Base-by-base conservation (phyloP, 2,329 filamentous ascomycete genomes). In the Alternaria angustiovoidea region DNA sequence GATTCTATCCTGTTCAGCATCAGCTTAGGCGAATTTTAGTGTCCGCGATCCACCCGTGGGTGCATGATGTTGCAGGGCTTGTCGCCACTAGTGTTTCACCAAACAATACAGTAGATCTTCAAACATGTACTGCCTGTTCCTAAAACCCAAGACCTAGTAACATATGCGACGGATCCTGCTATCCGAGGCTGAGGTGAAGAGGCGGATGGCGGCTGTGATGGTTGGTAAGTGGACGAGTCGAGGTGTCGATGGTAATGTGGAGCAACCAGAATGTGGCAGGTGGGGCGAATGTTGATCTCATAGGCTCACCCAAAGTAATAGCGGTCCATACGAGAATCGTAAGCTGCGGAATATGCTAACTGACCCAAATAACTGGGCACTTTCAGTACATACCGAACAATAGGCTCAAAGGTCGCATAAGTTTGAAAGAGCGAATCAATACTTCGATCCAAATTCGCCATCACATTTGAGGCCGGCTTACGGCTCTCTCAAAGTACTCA, bases 51-150 rank as follows among this genome's bases (percentile, higher is more conserved):
- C 42, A 30, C 53, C 43, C 42, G 32, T 20, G 18, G 20, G 16
- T 46, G 12, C 38, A 36, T 36, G 28, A 54, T 63, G 66, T 67
- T 59, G 66, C 24, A 64, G 68, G 52, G 30, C 56, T 47, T 55
- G 66, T 66, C 62, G 59, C 66, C 51, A 36, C 64, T 64, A 69
- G 66, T 51, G 68, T 70, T 70, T 70, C 68, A 70, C 63, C 56
- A 67, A 66, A 66, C 65, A 57, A 62, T 55, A 57, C 48, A 46
- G 53, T 38, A 60, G 59, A 67, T 67, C 62, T 64, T 57, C 64
- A 70, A 70, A 70, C 67, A 66, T 52, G 9, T 38, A 36, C 26
- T 59, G 63, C 55, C 41, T 48, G 58, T 54, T 54, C 54, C 49
- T 49, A 24, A 54, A 54, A 43, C 39, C 20, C 32, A 34, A 44